Conservation (phyloP, 441 rosid genomes). For the Brassica hybrid region DNA sequence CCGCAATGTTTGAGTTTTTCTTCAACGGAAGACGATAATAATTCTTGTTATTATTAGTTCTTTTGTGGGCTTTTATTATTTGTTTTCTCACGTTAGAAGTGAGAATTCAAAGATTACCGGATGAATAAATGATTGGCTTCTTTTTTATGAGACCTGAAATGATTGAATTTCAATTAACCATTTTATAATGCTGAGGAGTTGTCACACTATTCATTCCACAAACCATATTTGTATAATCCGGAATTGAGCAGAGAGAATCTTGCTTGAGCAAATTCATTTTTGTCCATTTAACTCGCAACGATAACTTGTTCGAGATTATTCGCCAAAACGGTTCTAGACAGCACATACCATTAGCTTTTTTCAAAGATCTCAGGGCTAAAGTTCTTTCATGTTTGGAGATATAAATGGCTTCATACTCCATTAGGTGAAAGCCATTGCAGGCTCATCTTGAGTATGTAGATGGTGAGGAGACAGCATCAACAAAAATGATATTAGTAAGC, state of each 20-base stretch:
- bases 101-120: too few species aligned
- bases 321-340: neutral
- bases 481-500: too few species aligned
- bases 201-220: neutral
- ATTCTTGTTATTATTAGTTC: neutral
- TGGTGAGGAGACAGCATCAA: too few species aligned
- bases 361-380: neutral
- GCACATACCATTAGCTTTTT: neutral
- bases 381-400: neutral
- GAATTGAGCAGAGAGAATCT: neutral
- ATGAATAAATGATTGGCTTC: slow-evolving; percentile 1
- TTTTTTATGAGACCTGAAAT: neutral
- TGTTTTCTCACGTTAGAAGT: neutral
- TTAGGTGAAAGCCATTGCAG: too few species aligned
- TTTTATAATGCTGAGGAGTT: neutral
- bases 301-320: neutral
- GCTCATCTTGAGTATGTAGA: too few species aligned
- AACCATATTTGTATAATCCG: neutral
- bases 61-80: neutral
- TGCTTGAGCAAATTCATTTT: neutral
- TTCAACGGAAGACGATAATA: slow-evolving; percentile 17
- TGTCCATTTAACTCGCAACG: neutral
- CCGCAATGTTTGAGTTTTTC: slow-evolving; percentile 41
- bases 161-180: neutral
- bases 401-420: too few species aligned